These are phyloP conservation scores for Podospora sp. DNA, from an alignment of 495 filamentous ascomycete species.

Conservation along the genomic window DNA sequence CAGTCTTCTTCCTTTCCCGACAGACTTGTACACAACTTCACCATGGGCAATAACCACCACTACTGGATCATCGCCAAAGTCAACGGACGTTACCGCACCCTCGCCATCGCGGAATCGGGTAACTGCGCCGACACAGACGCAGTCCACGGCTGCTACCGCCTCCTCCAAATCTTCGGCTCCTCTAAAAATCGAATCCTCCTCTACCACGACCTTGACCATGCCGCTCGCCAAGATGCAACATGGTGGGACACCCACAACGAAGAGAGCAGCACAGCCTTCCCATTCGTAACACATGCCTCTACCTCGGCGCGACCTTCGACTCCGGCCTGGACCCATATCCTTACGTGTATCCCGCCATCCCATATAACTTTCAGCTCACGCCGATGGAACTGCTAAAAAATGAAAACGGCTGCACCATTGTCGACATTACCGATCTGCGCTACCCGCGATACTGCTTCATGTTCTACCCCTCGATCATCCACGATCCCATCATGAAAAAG, in stretches of 20 bases:
- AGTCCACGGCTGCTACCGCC: background rate
- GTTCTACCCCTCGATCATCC: background rate
- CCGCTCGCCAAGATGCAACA: background rate
- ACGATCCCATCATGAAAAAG: constrained; percentile 15
- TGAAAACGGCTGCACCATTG: constrained; percentile 4
- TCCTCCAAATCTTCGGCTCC: background rate
- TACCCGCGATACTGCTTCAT: constrained; percentile 13
- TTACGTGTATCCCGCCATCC: background rate
- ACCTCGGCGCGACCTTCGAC: background rate
- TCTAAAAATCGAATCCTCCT: background rate
- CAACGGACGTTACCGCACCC: background rate
- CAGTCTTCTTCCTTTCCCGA: too few relatives aligned
- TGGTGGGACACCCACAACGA: background rate
- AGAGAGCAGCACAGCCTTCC: background rate
- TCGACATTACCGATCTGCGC: constrained; percentile 8
- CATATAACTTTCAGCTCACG: background rate
- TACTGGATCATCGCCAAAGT: background rate
- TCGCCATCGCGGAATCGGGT: background rate
- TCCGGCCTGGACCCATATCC: background rate
- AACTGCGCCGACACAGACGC: background rate
- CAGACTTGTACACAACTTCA: too few relatives aligned
- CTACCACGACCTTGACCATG: background rate
- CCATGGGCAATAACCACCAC: background rate
- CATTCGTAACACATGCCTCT: background rate
- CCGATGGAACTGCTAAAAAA: constrained; percentile 32